Conservation (phyloP, 129 eudicot genomes). For the Flaveria trinervia region DNA sequence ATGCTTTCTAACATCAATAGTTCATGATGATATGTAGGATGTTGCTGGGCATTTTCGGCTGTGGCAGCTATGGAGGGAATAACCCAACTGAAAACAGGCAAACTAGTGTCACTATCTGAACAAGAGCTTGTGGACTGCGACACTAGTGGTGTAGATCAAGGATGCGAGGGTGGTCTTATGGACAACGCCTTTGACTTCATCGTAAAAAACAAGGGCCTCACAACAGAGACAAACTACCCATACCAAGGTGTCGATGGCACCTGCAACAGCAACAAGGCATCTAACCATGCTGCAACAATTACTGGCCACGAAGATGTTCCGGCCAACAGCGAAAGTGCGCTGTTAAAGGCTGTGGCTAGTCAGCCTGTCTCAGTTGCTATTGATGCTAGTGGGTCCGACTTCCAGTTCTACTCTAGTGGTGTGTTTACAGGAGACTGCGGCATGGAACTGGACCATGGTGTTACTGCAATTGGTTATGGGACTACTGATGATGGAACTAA, state of each 20-base stretch:
- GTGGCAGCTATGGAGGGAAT: constrained; percentile 36
- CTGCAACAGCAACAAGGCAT: constrained; percentile 22
- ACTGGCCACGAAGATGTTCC: constrained; percentile 39
- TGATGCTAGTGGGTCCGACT: constrained; percentile 41
- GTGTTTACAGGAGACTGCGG: constrained; percentile 37
- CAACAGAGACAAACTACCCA: constrained; percentile 33
- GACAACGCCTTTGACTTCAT: constrained; percentile 34
- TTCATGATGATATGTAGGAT: constrained; percentile 10
- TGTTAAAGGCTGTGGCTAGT: constrained; percentile 36
- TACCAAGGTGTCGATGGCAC: constrained; percentile 30
- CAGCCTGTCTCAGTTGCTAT: constrained; percentile 40
- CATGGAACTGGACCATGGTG: constrained; percentile 35
- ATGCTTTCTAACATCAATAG: neutral
- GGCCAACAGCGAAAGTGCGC: constrained; percentile 35
- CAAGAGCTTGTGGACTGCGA: constrained; percentile 41
- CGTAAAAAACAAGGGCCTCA: constrained; percentile 20
- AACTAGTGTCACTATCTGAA: constrained; percentile 24
- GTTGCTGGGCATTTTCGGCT: constrained; percentile 41
- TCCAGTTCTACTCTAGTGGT: constrained; percentile 37
- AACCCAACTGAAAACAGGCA: constrained; percentile 31
- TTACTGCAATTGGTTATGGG: constrained; percentile 35
- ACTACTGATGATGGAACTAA: constrained; percentile 31
- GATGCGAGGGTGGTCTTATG: constrained; percentile 34
- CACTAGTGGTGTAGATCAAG: constrained; percentile 29
- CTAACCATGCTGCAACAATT: constrained; percentile 31